Base-by-base conservation (phyloP, 345 rosid species). In the Physaria fendleri region DNA sequence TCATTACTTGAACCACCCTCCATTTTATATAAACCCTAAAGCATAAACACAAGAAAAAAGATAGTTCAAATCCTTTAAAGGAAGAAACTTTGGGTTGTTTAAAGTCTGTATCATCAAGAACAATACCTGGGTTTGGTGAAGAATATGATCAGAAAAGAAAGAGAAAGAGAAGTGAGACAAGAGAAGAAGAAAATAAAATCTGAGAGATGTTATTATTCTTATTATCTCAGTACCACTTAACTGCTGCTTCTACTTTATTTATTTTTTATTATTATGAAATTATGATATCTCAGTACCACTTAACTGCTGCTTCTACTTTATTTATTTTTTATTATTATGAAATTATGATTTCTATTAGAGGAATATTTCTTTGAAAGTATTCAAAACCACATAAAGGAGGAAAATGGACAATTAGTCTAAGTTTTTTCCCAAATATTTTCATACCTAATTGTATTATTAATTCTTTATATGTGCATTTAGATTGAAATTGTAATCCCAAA, bases 331-430 rank as follows among this genome's bases (percentile, higher is more conserved):
- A 25, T 33, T 74, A n/a, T n/a, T n/a, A n/a, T n/a, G n/a, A n/a
- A n/a, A n/a, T 50, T 56, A 40, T 18, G 42, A 49, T 54, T 58
- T 20, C 24, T 65, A 13, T 13, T 44, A 61, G 8, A 39, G 25
- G 74, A 62, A 62, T 69, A 62, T 45, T 68, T 43, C 50, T 55
- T 60, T 52, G 42, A 6, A 55, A 55, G 63, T 54, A 69, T 62
- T 22, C 43, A 2, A 21, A 35, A 62, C 30, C 40, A 54, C 64
- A 42, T 68, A 51, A 62, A 69, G 43, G 52, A 69, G 55, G 14
- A 32, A 74, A 77, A 62, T 68, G 59, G 76, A 80, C 83, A 69
- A 62, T 73, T 47, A 46, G 38, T 14, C 48, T 68, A 78, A 70
- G 76, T 46, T 65, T 65, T 65, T 57, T 69, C 42, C 63, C 68